Evolutionary conservation across 2,329 filamentous ascomycete species (phyloP), one percentile per base, ranked within the genome.

Genomic region (Fusarium newnesense): DNA sequence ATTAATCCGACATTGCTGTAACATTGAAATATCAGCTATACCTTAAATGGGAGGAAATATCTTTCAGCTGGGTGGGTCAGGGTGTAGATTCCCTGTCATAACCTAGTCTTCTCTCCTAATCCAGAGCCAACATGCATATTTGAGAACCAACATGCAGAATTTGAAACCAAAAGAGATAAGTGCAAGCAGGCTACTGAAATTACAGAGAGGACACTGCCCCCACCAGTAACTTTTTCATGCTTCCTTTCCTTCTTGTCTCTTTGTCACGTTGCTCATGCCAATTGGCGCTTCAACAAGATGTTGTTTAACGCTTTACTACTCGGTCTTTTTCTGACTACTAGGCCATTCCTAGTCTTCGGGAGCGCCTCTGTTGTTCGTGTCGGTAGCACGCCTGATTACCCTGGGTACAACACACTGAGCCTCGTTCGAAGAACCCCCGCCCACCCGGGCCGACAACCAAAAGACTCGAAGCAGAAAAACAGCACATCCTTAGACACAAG

Each of bases 291-390:
- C 8, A 24, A 13, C 4, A 49, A 18, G 1, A 50, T 50, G 47
- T 34, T 50, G 1, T 18, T 50, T 4, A 5, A 24, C 7, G 21
- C 16, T 50, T 0, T 50, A 1, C 2, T 34, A 5, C 21, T 19
- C 5, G 0, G 1, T 1, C 5, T 50, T 24, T 34, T 50, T 24
- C 21, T 34, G 0, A 10, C n/a, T 30, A 19, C 16, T 7, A 24
- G 30, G 16, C 4, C 30, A 7, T 4, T 5, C 0, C 4, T 10
- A 7, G 47, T 34, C 16, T 10, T 15, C 2, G 47, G 16, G 0
- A 7, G 30, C 5, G 16, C 21, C 5, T 50, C 30, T 9, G 5
- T 7, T 13, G 4, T 24, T 34, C 16, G 1, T 13, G 16, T 5
- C 1, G 21, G 8, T 7, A 24, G 12, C 2, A 24, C 5, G 11